Conservation (phyloP, 1,139 yeast genomes). For the Sugiyamaella pinicola region DNA sequence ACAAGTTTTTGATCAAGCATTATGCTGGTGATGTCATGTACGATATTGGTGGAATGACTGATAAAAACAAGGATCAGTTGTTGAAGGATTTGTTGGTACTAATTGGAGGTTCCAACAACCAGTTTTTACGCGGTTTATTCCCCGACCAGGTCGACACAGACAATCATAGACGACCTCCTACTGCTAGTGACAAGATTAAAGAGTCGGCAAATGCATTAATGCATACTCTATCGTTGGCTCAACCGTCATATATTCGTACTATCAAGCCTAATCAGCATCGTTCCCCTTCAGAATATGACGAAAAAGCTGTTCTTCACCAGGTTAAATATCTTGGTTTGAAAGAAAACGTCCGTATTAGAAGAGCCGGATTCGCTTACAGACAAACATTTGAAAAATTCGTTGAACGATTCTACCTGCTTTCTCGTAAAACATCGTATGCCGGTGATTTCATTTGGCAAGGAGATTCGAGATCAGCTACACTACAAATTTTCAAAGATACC, state of each 20-base stretch:
- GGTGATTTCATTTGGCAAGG: conserved; percentile 98
- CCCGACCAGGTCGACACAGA: conserved; percentile 77
- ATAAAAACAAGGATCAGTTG: conserved; percentile 94
- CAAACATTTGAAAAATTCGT: conserved; percentile 96
- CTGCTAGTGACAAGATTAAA: conserved; percentile 97
- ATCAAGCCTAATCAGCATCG: conserved; percentile 96
- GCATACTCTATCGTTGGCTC: conserved; percentile 83
- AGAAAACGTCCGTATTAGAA: conserved; percentile 94
- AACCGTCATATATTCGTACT: conserved; percentile 96
- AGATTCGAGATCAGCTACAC: conserved; percentile 77
- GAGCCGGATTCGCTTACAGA: conserved; percentile 99
- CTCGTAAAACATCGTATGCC: conserved; percentile 92
- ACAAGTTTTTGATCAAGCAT: conserved; percentile 88
- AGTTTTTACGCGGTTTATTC: conserved; percentile 67
- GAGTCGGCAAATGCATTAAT: conserved; percentile 88
- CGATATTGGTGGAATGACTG: conserved; percentile 89
- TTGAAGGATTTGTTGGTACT: conserved; percentile 84
- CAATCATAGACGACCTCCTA: conserved; percentile 73
- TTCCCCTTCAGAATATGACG: conserved; percentile 87
- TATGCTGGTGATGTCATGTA: conserved; percentile 99
- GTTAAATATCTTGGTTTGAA: conserved; percentile 94
- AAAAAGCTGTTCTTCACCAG: conserved; percentile 89
- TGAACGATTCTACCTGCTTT: conserved; percentile 88
- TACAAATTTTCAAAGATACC: conserved; percentile 75
- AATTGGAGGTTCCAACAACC: conserved; percentile 68